Evolutionary conservation across 306 rosid species (phyloP).

Genomic region (Begonia masoniana): DNA sequence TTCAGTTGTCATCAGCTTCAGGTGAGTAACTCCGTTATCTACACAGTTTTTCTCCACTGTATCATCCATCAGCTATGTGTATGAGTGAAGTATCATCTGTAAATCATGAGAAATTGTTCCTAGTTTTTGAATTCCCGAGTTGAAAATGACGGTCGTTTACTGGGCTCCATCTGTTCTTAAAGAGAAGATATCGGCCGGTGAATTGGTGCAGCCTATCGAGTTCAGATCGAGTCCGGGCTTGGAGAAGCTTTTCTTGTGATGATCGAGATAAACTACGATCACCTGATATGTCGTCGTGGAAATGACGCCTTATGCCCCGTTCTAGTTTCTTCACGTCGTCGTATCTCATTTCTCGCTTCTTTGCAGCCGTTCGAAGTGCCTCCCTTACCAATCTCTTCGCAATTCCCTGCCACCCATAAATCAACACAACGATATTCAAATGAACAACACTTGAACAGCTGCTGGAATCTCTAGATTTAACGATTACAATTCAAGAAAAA

Average conservation of each 20-base stretch:
- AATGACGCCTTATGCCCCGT: slow-evolving; percentile 73
- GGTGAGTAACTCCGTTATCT: too few relatives aligned
- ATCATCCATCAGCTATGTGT: too few relatives aligned
- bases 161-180: slow-evolving; percentile 28
- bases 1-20: too few relatives aligned
- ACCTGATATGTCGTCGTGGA: slow-evolving; percentile 96
- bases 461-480: too few relatives aligned
- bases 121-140: too few relatives aligned
- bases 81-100: too few relatives aligned
- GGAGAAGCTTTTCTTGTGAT: slow-evolving; percentile 29
- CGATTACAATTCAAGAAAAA: too few relatives aligned
- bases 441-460: too few relatives aligned
- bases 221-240: slow-evolving; percentile 23
- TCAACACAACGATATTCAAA: slow-evolving; percentile 9
- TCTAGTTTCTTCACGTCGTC: slow-evolving; percentile 68
- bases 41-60: too few relatives aligned
- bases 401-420: slow-evolving; percentile 59
- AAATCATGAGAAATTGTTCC: too few relatives aligned
- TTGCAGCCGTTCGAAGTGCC: slow-evolving; percentile 79
- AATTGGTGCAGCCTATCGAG: slow-evolving; percentile 41
- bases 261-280: slow-evolving; percentile 72
- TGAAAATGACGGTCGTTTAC: too few relatives aligned
- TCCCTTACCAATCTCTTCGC: slow-evolving; percentile 85
- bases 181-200: slow-evolving; percentile 84
- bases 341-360: slow-evolving; percentile 86